phyloP scores from a whole-genome alignment of 192 early-diverging fungal species.

The Backusella circina region DNA sequence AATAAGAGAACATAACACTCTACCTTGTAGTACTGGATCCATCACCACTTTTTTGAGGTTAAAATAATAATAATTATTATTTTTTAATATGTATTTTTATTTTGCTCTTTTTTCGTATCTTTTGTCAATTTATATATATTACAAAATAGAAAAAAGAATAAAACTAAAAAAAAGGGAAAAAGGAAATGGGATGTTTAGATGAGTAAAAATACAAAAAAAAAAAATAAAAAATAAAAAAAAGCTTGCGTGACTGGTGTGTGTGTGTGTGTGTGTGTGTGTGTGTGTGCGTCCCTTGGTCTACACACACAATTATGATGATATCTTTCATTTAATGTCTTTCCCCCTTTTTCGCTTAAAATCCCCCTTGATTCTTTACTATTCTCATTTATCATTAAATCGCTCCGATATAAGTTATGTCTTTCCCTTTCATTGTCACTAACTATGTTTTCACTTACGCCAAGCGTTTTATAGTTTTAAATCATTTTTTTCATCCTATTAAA shows the following conservation, averaged over 20 bases:
- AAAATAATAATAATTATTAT: neutral
- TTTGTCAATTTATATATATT: constrained; percentile 5
- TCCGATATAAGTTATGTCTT: neutral
- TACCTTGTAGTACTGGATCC: neutral
- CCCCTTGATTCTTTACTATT: neutral
- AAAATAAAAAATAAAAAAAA: neutral
- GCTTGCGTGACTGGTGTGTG: neutral
- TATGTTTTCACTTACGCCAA: neutral
- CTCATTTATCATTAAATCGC: neutral
- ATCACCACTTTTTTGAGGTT: neutral
- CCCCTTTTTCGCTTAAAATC: neutral
- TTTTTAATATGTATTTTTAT: neutral
- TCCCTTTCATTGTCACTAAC: neutral
- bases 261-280: no score
- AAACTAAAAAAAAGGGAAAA: constrained; percentile 1
- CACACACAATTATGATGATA: neutral
- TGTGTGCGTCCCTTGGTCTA: neutral
- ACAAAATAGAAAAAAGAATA: constrained; percentile 2
- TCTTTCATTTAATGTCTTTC: neutral
- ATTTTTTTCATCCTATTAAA: neutral
- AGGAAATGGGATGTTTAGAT: neutral
- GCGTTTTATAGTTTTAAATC: neutral
- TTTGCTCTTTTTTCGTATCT: neutral
- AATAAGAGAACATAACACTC: neutral
- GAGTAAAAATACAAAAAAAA: neutral